These are phyloP conservation scores for Usnea hakonensis DNA, from an alignment of 495 filamentous ascomycete genomes.

Conservation along the genomic window DNA sequence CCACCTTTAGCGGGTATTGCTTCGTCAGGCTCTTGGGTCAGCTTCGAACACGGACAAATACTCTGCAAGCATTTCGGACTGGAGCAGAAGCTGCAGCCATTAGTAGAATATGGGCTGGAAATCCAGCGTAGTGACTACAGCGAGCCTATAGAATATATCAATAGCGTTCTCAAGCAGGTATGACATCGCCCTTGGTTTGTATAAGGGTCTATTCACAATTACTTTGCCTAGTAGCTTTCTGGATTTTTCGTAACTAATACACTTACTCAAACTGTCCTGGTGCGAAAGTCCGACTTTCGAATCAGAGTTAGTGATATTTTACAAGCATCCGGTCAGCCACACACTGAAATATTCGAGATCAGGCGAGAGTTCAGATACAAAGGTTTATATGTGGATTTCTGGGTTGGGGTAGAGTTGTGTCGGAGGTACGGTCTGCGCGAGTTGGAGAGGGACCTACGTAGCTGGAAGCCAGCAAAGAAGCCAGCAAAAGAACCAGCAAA, in stretches of 20 bases:
- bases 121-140: no score
- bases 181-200: no score
- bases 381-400: no score
- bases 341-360: neutral
- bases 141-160: no score
- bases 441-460: neutral
- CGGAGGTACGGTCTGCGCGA: neutral
- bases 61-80: no score
- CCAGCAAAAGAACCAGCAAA: neutral
- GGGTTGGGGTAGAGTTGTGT: neutral
- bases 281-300: neutral
- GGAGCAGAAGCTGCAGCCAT: constrained; percentile 3
- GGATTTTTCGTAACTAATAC: neutral
- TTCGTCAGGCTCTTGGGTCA: no score
- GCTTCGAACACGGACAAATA: no score
- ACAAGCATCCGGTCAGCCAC: neutral
- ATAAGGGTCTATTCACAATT: no score
- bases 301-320: neutral
- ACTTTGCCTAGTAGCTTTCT: neutral
- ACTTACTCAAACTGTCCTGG: neutral
- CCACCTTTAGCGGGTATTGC: no score
- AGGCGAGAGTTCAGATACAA: neutral
- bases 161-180: no score
- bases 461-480: neutral
- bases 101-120: neutral